These are phyloP conservation scores for Kwoniella dendrophila DNA, from an alignment of 768 basidiomycete genomes.

Conservation along the genomic window DNA sequence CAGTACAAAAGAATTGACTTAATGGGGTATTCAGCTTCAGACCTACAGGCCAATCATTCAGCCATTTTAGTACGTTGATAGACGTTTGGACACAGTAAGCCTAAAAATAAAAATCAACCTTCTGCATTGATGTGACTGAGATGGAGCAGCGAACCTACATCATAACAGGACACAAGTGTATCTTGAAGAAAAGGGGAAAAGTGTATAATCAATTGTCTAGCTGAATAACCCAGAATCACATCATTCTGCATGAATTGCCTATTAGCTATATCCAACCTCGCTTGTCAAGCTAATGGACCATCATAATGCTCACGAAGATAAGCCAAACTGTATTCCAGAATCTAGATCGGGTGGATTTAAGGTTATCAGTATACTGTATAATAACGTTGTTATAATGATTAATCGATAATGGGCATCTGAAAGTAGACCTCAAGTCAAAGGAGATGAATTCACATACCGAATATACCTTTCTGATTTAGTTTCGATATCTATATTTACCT, in stretches of 20 bases:
- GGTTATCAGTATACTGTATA: background rate
- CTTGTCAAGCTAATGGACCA: background rate
- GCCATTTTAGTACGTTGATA: constrained; percentile 69
- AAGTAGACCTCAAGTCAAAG: background rate
- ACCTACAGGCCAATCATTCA: constrained; percentile 94
- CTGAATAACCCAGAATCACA: constrained; percentile 75
- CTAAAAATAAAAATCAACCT: constrained; percentile 35
- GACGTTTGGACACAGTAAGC: constrained; percentile 60
- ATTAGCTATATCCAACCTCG: background rate
- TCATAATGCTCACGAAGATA: constrained; percentile 59
- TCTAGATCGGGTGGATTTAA: constrained; percentile 56
- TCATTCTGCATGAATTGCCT: constrained; percentile 64
- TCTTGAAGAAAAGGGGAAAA: constrained; percentile 57
- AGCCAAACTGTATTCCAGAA: constrained; percentile 94
- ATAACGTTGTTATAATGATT: too few relatives aligned
- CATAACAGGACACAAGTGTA: constrained; percentile 51
- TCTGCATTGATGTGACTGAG: background rate
- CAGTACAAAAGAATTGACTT: constrained; percentile 77
- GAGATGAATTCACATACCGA: constrained; percentile 59
- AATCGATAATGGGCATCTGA: too few relatives aligned
- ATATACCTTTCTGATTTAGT: constrained; percentile 68
- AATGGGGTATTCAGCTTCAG: constrained; percentile 94
- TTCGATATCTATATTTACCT: constrained; percentile 51
- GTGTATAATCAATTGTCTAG: constrained; percentile 65
- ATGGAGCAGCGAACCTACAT: constrained; percentile 55